phyloP scores from a whole-genome alignment of 805 yeast species.

The Phaffomyces opuntiae region DNA sequence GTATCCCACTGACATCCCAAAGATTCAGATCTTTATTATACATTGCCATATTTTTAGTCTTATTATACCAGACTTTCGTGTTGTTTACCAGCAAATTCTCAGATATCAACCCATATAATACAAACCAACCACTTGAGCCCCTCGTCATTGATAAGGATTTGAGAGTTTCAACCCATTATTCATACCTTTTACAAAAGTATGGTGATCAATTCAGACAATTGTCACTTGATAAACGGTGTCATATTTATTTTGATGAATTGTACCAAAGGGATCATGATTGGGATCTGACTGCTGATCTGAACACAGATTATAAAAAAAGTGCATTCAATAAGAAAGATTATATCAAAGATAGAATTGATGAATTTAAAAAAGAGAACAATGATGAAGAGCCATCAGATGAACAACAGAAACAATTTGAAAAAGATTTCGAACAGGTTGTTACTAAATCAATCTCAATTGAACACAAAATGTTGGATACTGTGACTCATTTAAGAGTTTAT shows the following conservation, averaged over 20 bases:
- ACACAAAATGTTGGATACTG: slow-evolving; percentile 33
- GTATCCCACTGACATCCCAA: no score
- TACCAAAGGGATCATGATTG: slow-evolving; percentile 35
- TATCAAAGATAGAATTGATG: slow-evolving; percentile 21
- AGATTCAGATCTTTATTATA: no score
- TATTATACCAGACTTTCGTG: no score
- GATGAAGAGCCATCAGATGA: slow-evolving; percentile 22
- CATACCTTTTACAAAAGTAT: slow-evolving; percentile 17
- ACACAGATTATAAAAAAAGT: slow-evolving; percentile 34
- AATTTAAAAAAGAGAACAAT: slow-evolving; percentile 26
- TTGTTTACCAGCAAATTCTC: no score
- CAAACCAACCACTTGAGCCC: not conserved
- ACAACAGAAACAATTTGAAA: slow-evolving; percentile 25
- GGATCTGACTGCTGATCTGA: slow-evolving; percentile 32
- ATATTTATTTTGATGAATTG: slow-evolving; percentile 37
- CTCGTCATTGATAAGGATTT: slow-evolving; percentile 4
- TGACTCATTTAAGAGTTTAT: slow-evolving; percentile 40
- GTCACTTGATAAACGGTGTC: slow-evolving; percentile 34
- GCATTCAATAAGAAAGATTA: slow-evolving; percentile 27
- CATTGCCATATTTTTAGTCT: no score
- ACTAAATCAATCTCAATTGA: slow-evolving; percentile 25
- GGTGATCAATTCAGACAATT: slow-evolving; percentile 18
- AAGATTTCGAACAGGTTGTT: slow-evolving; percentile 25
- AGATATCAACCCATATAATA: no score
- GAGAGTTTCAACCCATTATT: slow-evolving; percentile 20